These are phyloP conservation scores for Solanum corneliomulleri DNA, from an alignment of 257 asterid species.

Conservation along the genomic window DNA sequence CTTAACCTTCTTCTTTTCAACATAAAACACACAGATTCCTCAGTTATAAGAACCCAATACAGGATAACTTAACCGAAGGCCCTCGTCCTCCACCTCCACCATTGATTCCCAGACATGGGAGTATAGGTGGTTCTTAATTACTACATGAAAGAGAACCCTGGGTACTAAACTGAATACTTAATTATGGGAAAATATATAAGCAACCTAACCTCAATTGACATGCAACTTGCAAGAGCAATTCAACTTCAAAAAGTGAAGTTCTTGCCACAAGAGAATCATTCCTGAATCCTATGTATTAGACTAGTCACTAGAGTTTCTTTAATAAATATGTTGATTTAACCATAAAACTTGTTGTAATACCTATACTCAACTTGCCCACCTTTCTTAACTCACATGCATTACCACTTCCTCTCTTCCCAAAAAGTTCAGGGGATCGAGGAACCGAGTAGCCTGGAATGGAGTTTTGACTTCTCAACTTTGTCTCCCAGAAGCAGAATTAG, in stretches of 20 bases:
- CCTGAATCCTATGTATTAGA: not conserved
- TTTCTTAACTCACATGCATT: not conserved
- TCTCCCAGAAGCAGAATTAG: not conserved
- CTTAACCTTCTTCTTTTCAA: not conserved
- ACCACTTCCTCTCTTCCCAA: not conserved
- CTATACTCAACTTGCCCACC: not conserved
- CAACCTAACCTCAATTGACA: not conserved
- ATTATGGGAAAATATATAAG: not conserved
- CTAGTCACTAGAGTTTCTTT: not conserved
- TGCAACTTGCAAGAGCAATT: not conserved
- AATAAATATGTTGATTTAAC: not conserved
- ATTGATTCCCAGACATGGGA: not conserved
- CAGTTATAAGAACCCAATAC: not conserved
- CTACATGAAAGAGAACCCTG: not conserved
- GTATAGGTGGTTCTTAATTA: not conserved
- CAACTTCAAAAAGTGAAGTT: not conserved
- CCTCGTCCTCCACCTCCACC: not conserved
- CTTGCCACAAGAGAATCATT: not conserved
- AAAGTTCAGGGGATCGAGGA: not conserved
- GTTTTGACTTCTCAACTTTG: not conserved
- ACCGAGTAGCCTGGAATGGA: not conserved
- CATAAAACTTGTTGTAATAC: not conserved
- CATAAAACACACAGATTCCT: not conserved
- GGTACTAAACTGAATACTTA: not conserved
- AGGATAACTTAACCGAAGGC: not conserved